A percentile compares a stretch with the other conserved stretches of the same genome.
phyloP scores from a whole-genome alignment of 257 asterid species.

The Misopates orontium region DNA sequence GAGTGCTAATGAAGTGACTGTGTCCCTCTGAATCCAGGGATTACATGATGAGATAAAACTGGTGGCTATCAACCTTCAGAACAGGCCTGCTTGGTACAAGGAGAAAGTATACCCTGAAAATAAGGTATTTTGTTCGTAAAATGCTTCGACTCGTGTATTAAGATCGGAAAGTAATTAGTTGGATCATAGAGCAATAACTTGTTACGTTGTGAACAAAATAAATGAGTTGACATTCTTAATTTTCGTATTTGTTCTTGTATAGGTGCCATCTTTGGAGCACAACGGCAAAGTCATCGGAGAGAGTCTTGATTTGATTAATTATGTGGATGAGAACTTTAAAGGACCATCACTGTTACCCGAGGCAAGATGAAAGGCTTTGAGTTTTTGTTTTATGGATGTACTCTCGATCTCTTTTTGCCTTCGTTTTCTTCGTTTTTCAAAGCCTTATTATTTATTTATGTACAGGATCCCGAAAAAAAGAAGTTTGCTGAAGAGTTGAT shows the following conservation, averaged over 20 bases:
- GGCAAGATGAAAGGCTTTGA: conserved; percentile 31
- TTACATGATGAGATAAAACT: conserved; percentile 54
- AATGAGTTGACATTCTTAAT: conserved; percentile 3
- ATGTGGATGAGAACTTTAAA: conserved; percentile 51
- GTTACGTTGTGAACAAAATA: conserved; percentile 2
- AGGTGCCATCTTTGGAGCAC: conserved; percentile 67
- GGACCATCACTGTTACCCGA: conserved; percentile 55
- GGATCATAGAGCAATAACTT: not conserved
- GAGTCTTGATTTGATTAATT: conserved; percentile 57
- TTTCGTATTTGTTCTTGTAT: conserved; percentile 13
- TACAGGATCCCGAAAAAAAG: conserved; percentile 47
- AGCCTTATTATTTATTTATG: too few relatives aligned
- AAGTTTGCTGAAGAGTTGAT: conserved; percentile 53
- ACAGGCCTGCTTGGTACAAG: conserved; percentile 69
- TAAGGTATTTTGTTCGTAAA: conserved; percentile 38
- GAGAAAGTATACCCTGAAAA: conserved; percentile 64
- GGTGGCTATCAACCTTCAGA: conserved; percentile 54
- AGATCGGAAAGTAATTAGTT: too few relatives aligned
- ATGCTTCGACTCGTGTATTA: not conserved
- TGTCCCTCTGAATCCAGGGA: not conserved
- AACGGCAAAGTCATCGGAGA: conserved; percentile 55
- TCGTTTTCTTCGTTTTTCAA: not conserved
- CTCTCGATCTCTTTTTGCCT: not conserved
- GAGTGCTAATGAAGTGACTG: not conserved
- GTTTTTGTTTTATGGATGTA: not conserved